Percentiles rank a stretch among this genome's conserved stretches.
phyloP scores from a whole-genome alignment of 768 basidiomycete genomes.

The Trametes punicea region DNA sequence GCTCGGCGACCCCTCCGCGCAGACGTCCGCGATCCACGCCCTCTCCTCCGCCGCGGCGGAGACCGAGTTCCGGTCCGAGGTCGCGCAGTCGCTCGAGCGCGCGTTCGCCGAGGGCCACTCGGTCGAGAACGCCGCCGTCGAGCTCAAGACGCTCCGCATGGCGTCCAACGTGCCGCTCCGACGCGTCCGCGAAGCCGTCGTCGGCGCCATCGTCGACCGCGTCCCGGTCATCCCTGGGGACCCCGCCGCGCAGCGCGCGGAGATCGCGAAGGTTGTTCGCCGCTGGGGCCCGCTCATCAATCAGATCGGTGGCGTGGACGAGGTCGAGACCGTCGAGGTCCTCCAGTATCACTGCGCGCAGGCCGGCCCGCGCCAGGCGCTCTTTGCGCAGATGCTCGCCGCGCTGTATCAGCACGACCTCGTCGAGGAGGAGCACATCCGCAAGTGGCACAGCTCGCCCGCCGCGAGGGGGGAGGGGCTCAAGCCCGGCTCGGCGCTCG shows the following conservation, averaged over 20 bases:
- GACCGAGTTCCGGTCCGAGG: constrained; percentile 73
- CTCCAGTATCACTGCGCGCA: constrained; percentile 72
- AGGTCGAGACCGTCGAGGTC: constrained; percentile 72
- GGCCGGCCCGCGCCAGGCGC: constrained; percentile 52
- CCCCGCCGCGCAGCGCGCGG: constrained; percentile 54
- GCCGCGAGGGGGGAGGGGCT: constrained; percentile 50
- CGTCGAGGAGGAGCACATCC: constrained; percentile 85
- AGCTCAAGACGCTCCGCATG: constrained; percentile 95
- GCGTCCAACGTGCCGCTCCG: constrained; percentile 88
- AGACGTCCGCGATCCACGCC: constrained; percentile 36
- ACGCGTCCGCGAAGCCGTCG: constrained; percentile 85
- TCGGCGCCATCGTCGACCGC: constrained; percentile 75
- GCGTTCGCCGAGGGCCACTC: constrained; percentile 91
- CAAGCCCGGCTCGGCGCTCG: constrained; percentile 34
- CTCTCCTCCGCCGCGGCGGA: constrained; percentile 45
- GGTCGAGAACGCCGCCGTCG: constrained; percentile 89
- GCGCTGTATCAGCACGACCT: constrained; percentile 90
- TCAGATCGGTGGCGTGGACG: constrained; percentile 78
- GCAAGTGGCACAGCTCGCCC: constrained; percentile 73
- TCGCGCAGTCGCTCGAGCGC: constrained; percentile 81
- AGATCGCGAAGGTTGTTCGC: constrained; percentile 57
- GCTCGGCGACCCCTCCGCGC: constrained; percentile 38
- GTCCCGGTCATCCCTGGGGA: constrained; percentile 61
- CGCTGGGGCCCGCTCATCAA: constrained; percentile 85
- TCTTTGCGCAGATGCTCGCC: constrained; percentile 85